Conservation (phyloP, 768 basidiomycete species). For the Mycena amicta region DNA sequence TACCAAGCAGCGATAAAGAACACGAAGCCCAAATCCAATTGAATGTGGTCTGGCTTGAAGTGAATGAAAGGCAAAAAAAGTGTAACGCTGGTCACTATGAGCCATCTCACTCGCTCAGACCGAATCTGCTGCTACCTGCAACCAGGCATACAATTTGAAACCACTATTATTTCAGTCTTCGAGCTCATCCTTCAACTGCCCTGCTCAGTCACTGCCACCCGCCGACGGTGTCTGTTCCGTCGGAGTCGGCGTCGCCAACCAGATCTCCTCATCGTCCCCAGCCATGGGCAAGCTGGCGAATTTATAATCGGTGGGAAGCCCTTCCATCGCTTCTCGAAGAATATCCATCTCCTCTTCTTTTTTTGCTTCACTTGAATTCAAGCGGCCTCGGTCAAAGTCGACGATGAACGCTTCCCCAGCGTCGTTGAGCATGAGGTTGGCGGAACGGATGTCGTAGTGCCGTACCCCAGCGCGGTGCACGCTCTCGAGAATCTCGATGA, state of each 20-base stretch:
- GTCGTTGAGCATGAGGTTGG: constrained; percentile 15
- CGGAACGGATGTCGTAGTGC: constrained; percentile 15
- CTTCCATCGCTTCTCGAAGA: not conserved
- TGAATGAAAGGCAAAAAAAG: too few species aligned
- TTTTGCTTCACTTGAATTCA: not conserved
- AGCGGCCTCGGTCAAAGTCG: constrained; percentile 12
- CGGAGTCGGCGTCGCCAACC: not conserved
- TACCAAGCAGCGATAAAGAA: too few species aligned
- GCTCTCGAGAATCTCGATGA: not conserved
- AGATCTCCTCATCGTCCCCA: not conserved
- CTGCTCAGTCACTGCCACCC: too few species aligned
- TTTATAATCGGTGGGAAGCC: not conserved
- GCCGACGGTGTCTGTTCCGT: too few species aligned
- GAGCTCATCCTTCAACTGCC: too few species aligned
- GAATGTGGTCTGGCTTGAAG: too few species aligned
- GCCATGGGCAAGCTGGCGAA: not conserved
- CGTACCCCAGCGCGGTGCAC: constrained; percentile 20
- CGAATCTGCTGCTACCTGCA: too few species aligned
- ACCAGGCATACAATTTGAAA: too few species aligned
- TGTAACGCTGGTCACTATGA: too few species aligned
- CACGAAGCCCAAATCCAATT: too few species aligned
- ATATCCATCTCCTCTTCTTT: not conserved
- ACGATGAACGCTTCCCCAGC: constrained; percentile 8
- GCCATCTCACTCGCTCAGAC: too few species aligned
- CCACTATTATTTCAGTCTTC: too few species aligned